Conservation (phyloP, 805 yeast species). For the Babjeviella inositovora region DNA sequence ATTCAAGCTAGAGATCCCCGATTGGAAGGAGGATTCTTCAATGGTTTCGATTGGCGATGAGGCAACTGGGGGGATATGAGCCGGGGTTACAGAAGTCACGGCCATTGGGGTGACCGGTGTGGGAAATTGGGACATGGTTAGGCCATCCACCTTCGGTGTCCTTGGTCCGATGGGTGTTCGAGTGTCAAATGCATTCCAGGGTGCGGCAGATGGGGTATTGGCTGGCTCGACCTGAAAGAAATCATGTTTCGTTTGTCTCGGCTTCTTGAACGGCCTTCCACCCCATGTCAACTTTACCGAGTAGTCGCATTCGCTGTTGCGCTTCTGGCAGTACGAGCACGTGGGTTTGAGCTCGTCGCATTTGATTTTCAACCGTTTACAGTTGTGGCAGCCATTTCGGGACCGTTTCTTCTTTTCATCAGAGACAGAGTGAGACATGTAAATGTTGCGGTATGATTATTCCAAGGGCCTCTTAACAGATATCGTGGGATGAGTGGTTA, state of each 20-base stretch:
- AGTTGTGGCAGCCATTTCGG: conserved; percentile 43
- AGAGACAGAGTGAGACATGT: too few relatives aligned
- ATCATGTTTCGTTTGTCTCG: conserved; percentile 13
- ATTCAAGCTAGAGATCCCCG: too few relatives aligned
- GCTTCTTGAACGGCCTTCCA: conserved; percentile 44
- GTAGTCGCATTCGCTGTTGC: conserved; percentile 38
- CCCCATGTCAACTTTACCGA: conserved; percentile 56
- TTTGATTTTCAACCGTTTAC: conserved; percentile 47
- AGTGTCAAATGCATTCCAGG: too few relatives aligned
- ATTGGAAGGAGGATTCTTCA: too few relatives aligned
- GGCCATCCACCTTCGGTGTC: too few relatives aligned
- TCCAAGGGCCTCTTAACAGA: too few relatives aligned
- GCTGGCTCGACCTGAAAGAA: neutral
- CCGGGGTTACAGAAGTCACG: conserved; percentile 1
- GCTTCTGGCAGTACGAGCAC: conserved; percentile 39
- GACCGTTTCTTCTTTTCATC: conserved; percentile 19
- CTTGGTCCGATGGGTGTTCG: too few relatives aligned
- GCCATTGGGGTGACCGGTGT: conserved; percentile 1
- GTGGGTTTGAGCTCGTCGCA: conserved; percentile 56
- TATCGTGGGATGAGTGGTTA: too few relatives aligned
- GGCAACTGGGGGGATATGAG: conserved; percentile 6
- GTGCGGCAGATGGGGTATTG: too few relatives aligned
- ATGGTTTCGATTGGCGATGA: conserved; percentile 9
- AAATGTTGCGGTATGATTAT: too few relatives aligned
- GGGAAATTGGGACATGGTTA: neutral